Conservation (phyloP, 192 early-diverging fungal species). For the Polychytrium aggregatum region DNA sequence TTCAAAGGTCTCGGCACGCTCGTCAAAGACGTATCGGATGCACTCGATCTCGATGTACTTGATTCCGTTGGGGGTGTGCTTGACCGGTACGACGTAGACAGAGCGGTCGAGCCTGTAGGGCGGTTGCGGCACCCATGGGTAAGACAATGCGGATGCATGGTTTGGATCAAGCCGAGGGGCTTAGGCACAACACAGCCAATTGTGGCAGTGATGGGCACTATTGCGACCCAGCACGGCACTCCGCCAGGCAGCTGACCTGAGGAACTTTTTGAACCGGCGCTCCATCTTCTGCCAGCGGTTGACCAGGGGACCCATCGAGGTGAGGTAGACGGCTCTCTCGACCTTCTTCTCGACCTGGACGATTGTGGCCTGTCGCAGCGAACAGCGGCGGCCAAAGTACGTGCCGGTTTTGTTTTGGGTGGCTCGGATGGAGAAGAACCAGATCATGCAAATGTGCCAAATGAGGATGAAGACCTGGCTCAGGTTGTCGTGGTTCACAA, state of each 20-base stretch:
- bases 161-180: too few relatives aligned
- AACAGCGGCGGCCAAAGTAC: constrained; percentile 52
- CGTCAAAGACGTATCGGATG: constrained; percentile 59
- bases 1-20: constrained; percentile 35
- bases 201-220: too few relatives aligned
- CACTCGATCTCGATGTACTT: constrained; percentile 61
- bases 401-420: constrained; percentile 38
- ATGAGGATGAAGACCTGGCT: constrained; percentile 56
- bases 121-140: too few relatives aligned
- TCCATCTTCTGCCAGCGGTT: constrained; percentile 15
- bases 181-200: too few relatives aligned
- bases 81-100: constrained; percentile 16
- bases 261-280: too few relatives aligned
- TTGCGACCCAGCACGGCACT: too few relatives aligned
- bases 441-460: constrained; percentile 64
- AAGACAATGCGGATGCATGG: too few relatives aligned
- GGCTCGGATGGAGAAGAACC: constrained; percentile 48
- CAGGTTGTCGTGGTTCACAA: constrained; percentile 49
- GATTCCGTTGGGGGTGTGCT: constrained; percentile 32
- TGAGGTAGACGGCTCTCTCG: constrained; percentile 10
- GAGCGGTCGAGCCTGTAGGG: constrained; percentile 12
- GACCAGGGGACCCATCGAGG: constrained; percentile 20
- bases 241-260: background rate
- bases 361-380: constrained; percentile 12
- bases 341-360: constrained; percentile 21